A percentile compares a stretch with the other conserved stretches of the same genome.
phyloP scores from a whole-genome alignment of 2,329 filamentous ascomycete species.

The Stenocarpella maydis region DNA sequence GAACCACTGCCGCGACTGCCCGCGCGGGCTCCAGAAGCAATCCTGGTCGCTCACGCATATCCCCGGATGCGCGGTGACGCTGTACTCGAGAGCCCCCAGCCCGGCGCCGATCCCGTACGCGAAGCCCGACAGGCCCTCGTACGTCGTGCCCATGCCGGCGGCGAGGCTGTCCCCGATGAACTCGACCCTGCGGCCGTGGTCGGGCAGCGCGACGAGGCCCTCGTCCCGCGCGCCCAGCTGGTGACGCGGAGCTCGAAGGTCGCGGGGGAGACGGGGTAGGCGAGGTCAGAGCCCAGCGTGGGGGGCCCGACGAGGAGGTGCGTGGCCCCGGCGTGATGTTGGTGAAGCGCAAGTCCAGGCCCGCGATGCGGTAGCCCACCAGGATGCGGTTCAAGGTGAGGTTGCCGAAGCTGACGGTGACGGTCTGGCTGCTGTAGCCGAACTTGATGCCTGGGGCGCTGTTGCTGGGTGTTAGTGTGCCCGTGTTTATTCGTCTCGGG shows the following conservation, averaged over 20 bases:
- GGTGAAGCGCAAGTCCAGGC: slow-evolving; percentile 67
- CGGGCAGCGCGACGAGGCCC: slow-evolving; percentile 53
- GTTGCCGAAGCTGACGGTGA: slow-evolving; percentile 63
- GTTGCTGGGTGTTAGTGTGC: slow-evolving; percentile 16
- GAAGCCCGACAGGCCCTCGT: slow-evolving; percentile 65
- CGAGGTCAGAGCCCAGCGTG: slow-evolving; percentile 55
- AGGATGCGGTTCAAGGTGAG: slow-evolving; percentile 58
- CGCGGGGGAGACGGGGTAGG: slow-evolving; percentile 52
- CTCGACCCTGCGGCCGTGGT: slow-evolving; percentile 49
- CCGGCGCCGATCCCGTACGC: slow-evolving; percentile 64
- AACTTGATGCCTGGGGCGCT: slow-evolving; percentile 63
- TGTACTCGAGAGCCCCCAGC: slow-evolving; percentile 65
- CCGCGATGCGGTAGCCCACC: slow-evolving; percentile 65
- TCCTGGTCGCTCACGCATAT: slow-evolving; percentile 64
- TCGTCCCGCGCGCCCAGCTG: slow-evolving; percentile 62
- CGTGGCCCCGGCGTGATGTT: slow-evolving; percentile 65
- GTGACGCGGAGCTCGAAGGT: slow-evolving; percentile 67
- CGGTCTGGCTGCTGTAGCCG: slow-evolving; percentile 60
- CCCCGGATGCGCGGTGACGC: slow-evolving; percentile 65
- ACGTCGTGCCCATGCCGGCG: slow-evolving; percentile 64
- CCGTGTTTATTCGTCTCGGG: neutral
- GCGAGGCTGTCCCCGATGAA: slow-evolving; percentile 59
- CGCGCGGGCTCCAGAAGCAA: slow-evolving; percentile 61
- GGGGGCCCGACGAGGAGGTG: slow-evolving; percentile 60
- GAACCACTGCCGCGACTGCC: slow-evolving; percentile 65